Evolutionary conservation across 106 monocot species (phyloP).

Genomic region (Dendrobium officinale): DNA sequence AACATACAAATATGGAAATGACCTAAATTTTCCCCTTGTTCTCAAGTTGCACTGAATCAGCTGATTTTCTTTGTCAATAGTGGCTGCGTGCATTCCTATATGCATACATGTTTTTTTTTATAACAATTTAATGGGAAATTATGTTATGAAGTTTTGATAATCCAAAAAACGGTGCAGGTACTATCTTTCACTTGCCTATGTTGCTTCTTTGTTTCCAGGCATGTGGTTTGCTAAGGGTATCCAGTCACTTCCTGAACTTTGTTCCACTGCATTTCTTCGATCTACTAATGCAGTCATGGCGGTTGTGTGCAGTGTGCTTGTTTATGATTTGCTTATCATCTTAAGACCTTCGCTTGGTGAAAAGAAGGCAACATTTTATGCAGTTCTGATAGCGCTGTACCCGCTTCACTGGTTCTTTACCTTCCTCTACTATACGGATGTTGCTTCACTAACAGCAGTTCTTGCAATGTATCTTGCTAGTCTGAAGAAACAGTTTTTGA

Average conservation of each 20-base stretch:
- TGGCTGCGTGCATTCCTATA: neutral
- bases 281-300: constrained; percentile 67
- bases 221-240: constrained; percentile 33
- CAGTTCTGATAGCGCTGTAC: constrained; percentile 54
- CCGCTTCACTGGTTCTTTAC: constrained; percentile 96
- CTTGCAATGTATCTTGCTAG: constrained; percentile 76
- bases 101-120: neutral
- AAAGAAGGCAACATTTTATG: constrained; percentile 45
- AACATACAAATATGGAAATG: neutral
- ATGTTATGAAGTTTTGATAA: constrained; percentile 23
- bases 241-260: constrained; percentile 39
- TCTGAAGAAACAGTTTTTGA: constrained; percentile 55
- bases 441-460: constrained; percentile 75
- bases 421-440: constrained; percentile 95
- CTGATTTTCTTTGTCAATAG: neutral
- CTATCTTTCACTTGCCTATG: constrained; percentile 66
- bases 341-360: constrained; percentile 49
- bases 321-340: constrained; percentile 60
- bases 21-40: neutral
- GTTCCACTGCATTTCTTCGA: constrained; percentile 65
- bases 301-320: constrained; percentile 62
- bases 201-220: constrained; percentile 71
- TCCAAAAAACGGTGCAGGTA: constrained; percentile 61
- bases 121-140: neutral
- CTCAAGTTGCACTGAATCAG: neutral